Percentiles rank a stretch among this genome's conserved stretches.
These are phyloP conservation scores for Cyamopsis tetragonoloba DNA, from an alignment of 306 rosid genomes.

Conservation along the genomic window DNA sequence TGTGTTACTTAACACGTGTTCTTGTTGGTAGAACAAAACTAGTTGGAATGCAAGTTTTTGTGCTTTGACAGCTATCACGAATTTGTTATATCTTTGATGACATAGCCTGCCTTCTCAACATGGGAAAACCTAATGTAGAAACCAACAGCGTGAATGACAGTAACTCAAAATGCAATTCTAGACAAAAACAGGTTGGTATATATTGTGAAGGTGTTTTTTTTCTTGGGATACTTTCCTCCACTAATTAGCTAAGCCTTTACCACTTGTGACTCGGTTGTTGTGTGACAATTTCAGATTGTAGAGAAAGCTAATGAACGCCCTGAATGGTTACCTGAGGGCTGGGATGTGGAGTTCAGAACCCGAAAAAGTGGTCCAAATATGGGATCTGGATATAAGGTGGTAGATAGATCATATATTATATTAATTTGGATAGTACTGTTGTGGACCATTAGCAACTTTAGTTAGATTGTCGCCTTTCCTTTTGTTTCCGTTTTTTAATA, in stretches of 20 bases:
- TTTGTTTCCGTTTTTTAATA: neutral
- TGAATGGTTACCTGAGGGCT: conserved; percentile 85
- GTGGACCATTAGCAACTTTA: neutral
- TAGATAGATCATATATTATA: neutral
- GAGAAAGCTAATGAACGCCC: conserved; percentile 49
- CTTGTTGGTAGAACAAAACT: neutral
- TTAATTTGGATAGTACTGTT: conserved; percentile 13
- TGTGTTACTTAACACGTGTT: neutral
- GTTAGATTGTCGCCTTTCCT: neutral
- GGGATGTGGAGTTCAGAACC: conserved; percentile 62
- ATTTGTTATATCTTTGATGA: conserved; percentile 41
- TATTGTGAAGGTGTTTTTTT: neutral
- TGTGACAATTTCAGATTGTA: conserved; percentile 36
- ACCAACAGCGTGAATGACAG: conserved; percentile 13
- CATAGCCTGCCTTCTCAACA: conserved; percentile 25
- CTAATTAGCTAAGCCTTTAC: conserved; percentile 14
- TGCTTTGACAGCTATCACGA: conserved; percentile 27
- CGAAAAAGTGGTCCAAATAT: conserved; percentile 59
- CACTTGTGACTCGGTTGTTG: conserved; percentile 4
- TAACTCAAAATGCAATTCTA: conserved; percentile 23
- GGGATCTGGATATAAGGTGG: conserved; percentile 80
- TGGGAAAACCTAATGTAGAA: conserved; percentile 21
- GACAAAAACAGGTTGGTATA: conserved; percentile 50
- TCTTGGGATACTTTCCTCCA: conserved; percentile 7
- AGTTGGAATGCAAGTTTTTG: conserved; percentile 10